phyloP scores from a whole-genome alignment of 202 grass and related monocot species.

The Alloteropsis angusta region DNA sequence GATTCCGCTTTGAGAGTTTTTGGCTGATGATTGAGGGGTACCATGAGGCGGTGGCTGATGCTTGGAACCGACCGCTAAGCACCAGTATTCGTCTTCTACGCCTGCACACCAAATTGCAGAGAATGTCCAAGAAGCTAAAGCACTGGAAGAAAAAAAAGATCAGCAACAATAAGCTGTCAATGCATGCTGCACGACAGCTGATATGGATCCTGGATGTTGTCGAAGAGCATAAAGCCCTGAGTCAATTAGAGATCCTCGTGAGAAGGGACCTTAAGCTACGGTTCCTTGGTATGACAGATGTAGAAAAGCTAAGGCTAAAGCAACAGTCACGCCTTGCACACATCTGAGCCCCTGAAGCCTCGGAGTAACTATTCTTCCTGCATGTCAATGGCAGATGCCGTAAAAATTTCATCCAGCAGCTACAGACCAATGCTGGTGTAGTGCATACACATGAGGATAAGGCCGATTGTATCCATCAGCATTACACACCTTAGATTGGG shows the following conservation, averaged over 20 bases:
- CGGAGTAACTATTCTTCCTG: background rate
- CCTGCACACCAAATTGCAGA: background rate
- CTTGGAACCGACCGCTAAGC: background rate
- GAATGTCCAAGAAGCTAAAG: background rate
- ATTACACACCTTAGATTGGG: background rate
- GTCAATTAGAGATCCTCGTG: background rate
- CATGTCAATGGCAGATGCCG: background rate
- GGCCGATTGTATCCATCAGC: too few relatives aligned
- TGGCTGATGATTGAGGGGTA: background rate
- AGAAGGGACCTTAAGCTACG: background rate
- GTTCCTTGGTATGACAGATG: background rate
- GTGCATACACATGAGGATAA: background rate
- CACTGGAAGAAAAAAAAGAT: background rate
- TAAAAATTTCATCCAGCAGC: background rate
- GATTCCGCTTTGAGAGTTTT: background rate
- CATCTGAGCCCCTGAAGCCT: background rate
- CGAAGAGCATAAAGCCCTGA: background rate
- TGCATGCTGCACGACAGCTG: background rate
- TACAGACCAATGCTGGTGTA: accelerated
- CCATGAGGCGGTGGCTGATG: background rate
- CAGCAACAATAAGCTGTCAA: background rate
- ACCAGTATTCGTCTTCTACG: background rate
- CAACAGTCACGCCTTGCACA: background rate
- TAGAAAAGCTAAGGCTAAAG: background rate
- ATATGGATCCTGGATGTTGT: background rate